Base-by-base conservation (phyloP, 768 basidiomycete species). In the Lyophyllum atratum region DNA sequence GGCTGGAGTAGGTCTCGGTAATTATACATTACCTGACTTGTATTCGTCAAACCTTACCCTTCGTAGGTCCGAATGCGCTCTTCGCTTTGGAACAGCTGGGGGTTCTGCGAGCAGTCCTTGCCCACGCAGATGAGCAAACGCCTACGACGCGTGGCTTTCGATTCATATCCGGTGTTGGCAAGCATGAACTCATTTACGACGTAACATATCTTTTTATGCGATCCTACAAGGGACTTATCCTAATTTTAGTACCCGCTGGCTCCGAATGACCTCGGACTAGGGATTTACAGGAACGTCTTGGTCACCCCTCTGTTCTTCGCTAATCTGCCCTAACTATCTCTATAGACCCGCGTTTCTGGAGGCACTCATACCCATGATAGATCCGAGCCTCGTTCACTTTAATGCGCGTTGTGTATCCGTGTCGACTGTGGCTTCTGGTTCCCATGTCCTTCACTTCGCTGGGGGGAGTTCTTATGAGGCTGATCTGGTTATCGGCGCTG, bases 1-100 rank as follows among this genome's bases (percentile, higher is more conserved):
- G 10, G 82, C 82, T n/a, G 82, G 81, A 11, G 76, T 85, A 42
- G 79, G 75, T 17, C 57, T 85, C 21, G 82, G 82, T 80, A 49
- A 59, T 68, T 49, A 34, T n/a, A 4, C n/a, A 14, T 39, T 9
- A 39, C 15, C 15, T 40, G 44, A 21, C 17, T 10, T 25, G 43
- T 28, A 17, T 4, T 19, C 1, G n/a, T 49, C 11, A 1, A 22
- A 5, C 4, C 31, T 54, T 44, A 55, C 28, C 22, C 22, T 28
- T 1, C 21, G 14, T 39, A 83, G 81, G 83, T 1, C 75, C 81
- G 2, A 85, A 85, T 64, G 80, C 79, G 7, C 60, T 82, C 8
- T 74, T 74, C 15, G 78, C 79, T 1, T 65, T 84, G 24, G 61
- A 76, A 42, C 72, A 68, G 2, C 68, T 85, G 22, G 82, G 80